These are phyloP conservation scores for Solanum peruvianum DNA, from an alignment of 257 asterid species.

Conservation along the genomic window DNA sequence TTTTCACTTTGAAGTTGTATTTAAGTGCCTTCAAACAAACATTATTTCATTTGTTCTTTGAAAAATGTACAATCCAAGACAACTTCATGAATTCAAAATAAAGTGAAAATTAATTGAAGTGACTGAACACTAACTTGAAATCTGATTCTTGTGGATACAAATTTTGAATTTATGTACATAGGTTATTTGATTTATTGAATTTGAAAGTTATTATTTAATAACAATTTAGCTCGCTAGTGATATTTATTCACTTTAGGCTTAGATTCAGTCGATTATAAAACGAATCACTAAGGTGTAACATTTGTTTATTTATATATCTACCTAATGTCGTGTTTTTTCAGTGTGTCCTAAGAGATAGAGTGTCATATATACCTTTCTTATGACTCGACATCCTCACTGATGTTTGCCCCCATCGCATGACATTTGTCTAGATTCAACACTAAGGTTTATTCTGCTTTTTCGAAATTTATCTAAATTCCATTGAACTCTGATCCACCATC, in stretches of 20 bases:
- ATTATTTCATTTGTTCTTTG: neutral
- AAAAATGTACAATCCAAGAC: neutral
- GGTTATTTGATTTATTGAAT: neutral
- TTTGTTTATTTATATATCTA: neutral
- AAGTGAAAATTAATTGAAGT: neutral
- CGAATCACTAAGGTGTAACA: neutral
- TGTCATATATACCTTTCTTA: neutral
- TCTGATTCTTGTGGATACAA: neutral
- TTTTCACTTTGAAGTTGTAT: neutral
- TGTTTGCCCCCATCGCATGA: neutral
- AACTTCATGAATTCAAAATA: neutral
- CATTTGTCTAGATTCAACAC: too few relatives aligned
- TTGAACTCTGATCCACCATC: too few relatives aligned
- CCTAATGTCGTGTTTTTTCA: neutral
- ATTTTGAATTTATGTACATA: neutral
- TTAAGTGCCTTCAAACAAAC: too few relatives aligned
- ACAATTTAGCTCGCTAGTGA: neutral
- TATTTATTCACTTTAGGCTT: neutral
- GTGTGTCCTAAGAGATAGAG: neutral
- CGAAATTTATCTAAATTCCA: neutral
- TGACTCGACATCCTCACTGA: neutral
- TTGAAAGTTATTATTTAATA: neutral
- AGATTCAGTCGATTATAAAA: neutral
- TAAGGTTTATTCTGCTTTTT: too few relatives aligned
- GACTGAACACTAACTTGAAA: neutral